Conservation (phyloP, 2,329 filamentous ascomycete species). For the Penicillium sp. region DNA sequence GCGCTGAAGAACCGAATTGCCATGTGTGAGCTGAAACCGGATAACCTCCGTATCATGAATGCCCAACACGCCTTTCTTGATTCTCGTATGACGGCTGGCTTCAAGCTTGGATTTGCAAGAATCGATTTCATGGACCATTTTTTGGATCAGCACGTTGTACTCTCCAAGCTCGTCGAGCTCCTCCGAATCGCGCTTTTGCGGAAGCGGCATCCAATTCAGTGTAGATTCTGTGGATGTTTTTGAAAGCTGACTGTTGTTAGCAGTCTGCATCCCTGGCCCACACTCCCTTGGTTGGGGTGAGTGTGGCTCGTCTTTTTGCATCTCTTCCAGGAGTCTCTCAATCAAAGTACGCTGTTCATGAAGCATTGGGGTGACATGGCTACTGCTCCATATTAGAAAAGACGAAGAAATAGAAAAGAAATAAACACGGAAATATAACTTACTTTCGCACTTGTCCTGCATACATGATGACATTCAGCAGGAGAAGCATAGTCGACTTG, state of each 20-base stretch:
- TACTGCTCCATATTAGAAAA: not conserved
- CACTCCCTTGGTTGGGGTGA: too few species aligned
- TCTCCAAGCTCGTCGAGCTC: not conserved
- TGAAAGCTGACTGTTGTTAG: too few species aligned
- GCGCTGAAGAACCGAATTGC: not conserved
- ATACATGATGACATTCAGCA: conserved; percentile 35
- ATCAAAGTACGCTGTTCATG: too few species aligned
- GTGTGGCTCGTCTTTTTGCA: too few species aligned
- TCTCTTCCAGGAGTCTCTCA: too few species aligned
- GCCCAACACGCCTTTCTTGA: not conserved
- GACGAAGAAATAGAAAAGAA: not conserved
- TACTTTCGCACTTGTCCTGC: too few species aligned
- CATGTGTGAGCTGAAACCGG: not conserved
- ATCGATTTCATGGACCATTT: not conserved
- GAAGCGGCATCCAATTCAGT: not conserved
- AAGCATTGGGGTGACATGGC: not conserved
- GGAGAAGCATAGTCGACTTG: conserved; percentile 26
- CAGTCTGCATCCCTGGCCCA: too few species aligned
- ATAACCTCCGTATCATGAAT: not conserved
- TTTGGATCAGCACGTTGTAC: not conserved
- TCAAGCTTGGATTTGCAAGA: not conserved
- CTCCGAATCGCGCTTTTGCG: not conserved
- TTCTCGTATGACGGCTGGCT: not conserved
- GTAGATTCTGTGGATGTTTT: not conserved
- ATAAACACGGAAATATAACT: too few species aligned